phyloP scores from a whole-genome alignment of 139 green algal species.

The Picochlorum sp. region DNA sequence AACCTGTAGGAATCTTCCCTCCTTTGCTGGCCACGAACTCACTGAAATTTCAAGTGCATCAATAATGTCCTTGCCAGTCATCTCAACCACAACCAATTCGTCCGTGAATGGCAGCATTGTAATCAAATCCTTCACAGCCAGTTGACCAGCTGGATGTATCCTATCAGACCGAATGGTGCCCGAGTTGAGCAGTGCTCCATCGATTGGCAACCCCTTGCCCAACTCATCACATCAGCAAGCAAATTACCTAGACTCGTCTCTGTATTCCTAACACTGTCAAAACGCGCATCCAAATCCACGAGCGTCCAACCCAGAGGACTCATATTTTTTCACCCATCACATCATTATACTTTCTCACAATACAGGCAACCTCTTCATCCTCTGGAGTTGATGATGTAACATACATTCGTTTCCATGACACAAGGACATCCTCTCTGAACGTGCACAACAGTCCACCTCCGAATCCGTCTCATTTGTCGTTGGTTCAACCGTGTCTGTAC shows the following conservation, averaged over 20 bases:
- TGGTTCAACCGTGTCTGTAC: neutral
- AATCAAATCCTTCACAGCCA: slow-evolving; percentile 53
- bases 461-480: slow-evolving; percentile 1
- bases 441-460: neutral
- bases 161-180: slow-evolving; percentile 48
- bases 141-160: slow-evolving; percentile 29
- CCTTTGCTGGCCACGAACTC: slow-evolving; percentile 44
- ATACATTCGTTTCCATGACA: slow-evolving; percentile 27
- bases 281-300: slow-evolving; percentile 53
- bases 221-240: slow-evolving; percentile 38
- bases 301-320: slow-evolving; percentile 37
- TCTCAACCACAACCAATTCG: slow-evolving; percentile 39
- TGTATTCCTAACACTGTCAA: slow-evolving; percentile 40
- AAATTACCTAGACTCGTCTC: slow-evolving; percentile 70
- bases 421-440: slow-evolving; percentile 2
- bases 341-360: slow-evolving; percentile 42
- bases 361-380: slow-evolving; percentile 28
- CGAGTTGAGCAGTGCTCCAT: slow-evolving; percentile 53
- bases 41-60: slow-evolving; percentile 60
- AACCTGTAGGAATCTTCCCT: slow-evolving; percentile 63
- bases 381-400: slow-evolving; percentile 33
- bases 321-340: slow-evolving; percentile 43
- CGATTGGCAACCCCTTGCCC: slow-evolving; percentile 6
- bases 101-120: slow-evolving; percentile 68
- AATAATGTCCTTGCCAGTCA: slow-evolving; percentile 46